These are phyloP conservation scores for Arachnomyces sp. DNA, from an alignment of 2,329 filamentous ascomycete species.

Conservation along the genomic window DNA sequence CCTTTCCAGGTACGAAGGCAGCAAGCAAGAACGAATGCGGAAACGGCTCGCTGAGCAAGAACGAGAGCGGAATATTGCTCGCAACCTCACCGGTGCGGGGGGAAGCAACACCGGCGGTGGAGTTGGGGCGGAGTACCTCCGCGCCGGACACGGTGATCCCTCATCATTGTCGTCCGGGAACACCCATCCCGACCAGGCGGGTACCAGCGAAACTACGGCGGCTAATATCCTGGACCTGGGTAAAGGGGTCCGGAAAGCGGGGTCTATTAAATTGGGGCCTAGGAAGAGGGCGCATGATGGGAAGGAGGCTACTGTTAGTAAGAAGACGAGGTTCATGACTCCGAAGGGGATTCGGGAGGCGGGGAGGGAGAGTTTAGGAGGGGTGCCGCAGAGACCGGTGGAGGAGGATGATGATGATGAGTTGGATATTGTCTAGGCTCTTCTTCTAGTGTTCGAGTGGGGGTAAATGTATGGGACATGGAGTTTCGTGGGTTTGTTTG, in stretches of 20 bases:
- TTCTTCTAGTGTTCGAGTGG: background rate
- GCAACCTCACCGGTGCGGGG: slow-evolving; percentile 28
- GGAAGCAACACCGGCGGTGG: slow-evolving; percentile 23
- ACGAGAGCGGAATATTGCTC: slow-evolving; percentile 37
- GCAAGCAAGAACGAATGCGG: slow-evolving; percentile 35
- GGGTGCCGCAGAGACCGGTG: slow-evolving; percentile 37
- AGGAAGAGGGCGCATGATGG: slow-evolving; percentile 31
- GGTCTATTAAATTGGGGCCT: slow-evolving; percentile 31
- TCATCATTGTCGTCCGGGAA: background rate
- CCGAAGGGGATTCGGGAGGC: slow-evolving; percentile 69
- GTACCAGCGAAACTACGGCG: background rate
- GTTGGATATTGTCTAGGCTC: slow-evolving; percentile 37
- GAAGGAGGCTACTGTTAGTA: slow-evolving; percentile 25
- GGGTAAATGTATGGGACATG: too few relatives aligned
- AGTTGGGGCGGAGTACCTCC: slow-evolving; percentile 39
- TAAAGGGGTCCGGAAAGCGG: slow-evolving; percentile 26
- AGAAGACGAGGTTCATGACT: slow-evolving; percentile 74
- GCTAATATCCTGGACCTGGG: slow-evolving; percentile 16
- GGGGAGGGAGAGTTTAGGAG: slow-evolving; percentile 63
- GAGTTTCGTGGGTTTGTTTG: too few relatives aligned
- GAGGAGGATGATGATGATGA: slow-evolving; percentile 44
- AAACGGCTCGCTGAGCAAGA: slow-evolving; percentile 35
- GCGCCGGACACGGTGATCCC: slow-evolving; percentile 22
- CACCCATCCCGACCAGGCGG: slow-evolving; percentile 5
- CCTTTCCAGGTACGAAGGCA: slow-evolving; percentile 29